These are phyloP conservation scores for Galium porrigens DNA, from an alignment of 305 asterid species.

Conservation along the genomic window DNA sequence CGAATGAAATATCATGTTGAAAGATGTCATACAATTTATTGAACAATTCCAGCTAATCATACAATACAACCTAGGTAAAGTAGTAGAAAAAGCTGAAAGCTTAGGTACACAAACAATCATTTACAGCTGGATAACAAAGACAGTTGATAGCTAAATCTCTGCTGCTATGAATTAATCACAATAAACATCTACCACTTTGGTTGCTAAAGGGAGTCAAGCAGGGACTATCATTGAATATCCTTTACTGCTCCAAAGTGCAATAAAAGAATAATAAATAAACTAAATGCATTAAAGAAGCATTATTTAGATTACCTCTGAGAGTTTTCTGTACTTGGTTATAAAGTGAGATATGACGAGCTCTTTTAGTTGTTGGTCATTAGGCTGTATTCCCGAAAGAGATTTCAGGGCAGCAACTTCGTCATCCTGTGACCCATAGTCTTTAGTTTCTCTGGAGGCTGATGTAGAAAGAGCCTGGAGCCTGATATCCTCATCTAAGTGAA, in stretches of 20 bases:
- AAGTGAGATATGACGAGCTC: slow-evolving; percentile 29
- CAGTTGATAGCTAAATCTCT: not conserved
- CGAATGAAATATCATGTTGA: not conserved
- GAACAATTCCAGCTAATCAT: too few species aligned
- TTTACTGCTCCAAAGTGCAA: not conserved
- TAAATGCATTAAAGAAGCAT: slow-evolving; percentile 7
- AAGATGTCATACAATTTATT: not conserved
- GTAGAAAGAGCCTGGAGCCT: slow-evolving; percentile 22
- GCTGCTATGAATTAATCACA: not conserved
- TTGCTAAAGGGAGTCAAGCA: slow-evolving; percentile 3
- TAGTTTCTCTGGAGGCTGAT: slow-evolving; percentile 17
- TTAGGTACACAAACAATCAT: too few species aligned
- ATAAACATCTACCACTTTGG: not conserved
- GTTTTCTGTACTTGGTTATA: slow-evolving; percentile 20
- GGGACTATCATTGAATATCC: not conserved
- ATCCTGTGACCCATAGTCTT: slow-evolving; percentile 29
- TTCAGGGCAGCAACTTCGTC: slow-evolving; percentile 32
- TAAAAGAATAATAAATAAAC: not conserved
- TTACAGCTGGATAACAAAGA: not conserved
- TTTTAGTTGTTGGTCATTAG: slow-evolving; percentile 24
- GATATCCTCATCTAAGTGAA: slow-evolving; percentile 30
- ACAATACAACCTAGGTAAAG: too few species aligned
- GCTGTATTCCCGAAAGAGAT: slow-evolving; percentile 27
- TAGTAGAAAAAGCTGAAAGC: too few species aligned
- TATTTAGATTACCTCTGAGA: slow-evolving; percentile 27